phyloP scores from a whole-genome alignment of 2,329 filamentous ascomycete genomes.

The Neophaeococcomyces aloes region DNA sequence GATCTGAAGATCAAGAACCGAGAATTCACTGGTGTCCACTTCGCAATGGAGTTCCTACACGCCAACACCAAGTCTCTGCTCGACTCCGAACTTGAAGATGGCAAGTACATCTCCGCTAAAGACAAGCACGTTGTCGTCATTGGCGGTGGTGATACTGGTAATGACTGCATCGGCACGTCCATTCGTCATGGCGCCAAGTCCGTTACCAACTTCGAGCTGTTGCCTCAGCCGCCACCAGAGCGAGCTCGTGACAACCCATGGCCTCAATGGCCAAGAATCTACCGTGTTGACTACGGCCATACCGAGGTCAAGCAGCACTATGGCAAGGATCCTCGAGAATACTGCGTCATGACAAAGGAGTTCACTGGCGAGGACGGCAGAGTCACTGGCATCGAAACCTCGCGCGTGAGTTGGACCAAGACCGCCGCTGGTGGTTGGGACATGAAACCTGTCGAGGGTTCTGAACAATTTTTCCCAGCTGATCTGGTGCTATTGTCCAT shows the following conservation, averaged over 20 bases:
- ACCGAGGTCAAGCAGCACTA: constrained; percentile 92
- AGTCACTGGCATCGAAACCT: constrained; percentile 91
- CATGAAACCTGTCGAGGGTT: constrained; percentile 94
- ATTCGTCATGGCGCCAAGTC: constrained; percentile 92
- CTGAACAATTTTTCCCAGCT: constrained; percentile 90
- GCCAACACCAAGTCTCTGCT: constrained; percentile 96
- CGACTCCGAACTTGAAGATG: constrained; percentile 76
- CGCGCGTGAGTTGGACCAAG: constrained; percentile 94
- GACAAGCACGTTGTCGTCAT: constrained; percentile 94
- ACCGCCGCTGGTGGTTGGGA: constrained; percentile 84
- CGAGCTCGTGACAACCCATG: constrained; percentile 91
- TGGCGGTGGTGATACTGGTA: constrained; percentile 93
- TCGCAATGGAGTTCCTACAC: constrained; percentile 94
- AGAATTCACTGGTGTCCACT: constrained; percentile 82
- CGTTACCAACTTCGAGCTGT: constrained; percentile 89
- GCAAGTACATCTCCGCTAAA: constrained; percentile 84
- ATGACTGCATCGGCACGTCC: constrained; percentile 95
- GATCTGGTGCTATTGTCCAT: constrained; percentile 91
- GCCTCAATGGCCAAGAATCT: constrained; percentile 97
- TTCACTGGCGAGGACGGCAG: constrained; percentile 87
- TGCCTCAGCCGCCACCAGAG: constrained; percentile 83
- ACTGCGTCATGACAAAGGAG: constrained; percentile 96
- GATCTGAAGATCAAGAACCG: constrained; percentile 85
- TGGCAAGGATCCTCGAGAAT: constrained; percentile 91
- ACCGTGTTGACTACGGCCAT: constrained; percentile 97